Evolutionary conservation across 345 rosid species (phyloP), one percentile per base, ranked within the genome.

Genomic region (Gossypium stocksii): DNA sequence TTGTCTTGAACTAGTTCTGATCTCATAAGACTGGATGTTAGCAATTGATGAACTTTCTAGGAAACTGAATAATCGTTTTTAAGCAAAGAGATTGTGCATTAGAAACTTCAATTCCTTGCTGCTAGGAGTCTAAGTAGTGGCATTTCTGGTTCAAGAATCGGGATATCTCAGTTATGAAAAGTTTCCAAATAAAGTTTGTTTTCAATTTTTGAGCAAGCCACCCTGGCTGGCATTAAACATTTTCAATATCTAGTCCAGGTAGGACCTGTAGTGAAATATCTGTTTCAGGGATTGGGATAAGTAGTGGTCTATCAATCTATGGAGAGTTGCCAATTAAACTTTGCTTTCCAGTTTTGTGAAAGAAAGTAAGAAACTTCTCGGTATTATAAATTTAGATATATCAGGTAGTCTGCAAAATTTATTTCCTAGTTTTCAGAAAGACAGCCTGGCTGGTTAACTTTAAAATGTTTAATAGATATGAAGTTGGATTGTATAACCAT

Each of bases 1-100:
- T 65, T 67, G 19, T 67, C 71, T 67, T 67, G 20, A 46, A 14
- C 71, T 22, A 48, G 41, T 67, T 67, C 71, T 14, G 20, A 67
- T 46, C 41, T 23, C 52, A 19, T 15, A 20, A 66, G 70, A 19
- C 1, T 0, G 12, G 19, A 45, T 66, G 13, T 13, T 44, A 20
- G 25, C 48, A 20, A 45, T 66, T 66, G 54, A 13, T 66, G 34
- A 66, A 19, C 5, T 13, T 66, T 13, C n/a, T 66, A 20, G 53
- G 70, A 22, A 66, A 19, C 27, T n/a, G 51, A 43, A n/a, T n/a
- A n/a, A n/a, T n/a, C 16, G 7, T 44, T 59, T 12, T 45, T 66
- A 23, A 19, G 29, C 16, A 13, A 66, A 66, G 52, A 66, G 52
- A 19, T 10, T 16, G 38, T 62, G 19, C 38, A 45, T 66, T 44